Conservation (phyloP, 2,329 filamentous ascomycete genomes). For the Trichoderma aggressivum region DNA sequence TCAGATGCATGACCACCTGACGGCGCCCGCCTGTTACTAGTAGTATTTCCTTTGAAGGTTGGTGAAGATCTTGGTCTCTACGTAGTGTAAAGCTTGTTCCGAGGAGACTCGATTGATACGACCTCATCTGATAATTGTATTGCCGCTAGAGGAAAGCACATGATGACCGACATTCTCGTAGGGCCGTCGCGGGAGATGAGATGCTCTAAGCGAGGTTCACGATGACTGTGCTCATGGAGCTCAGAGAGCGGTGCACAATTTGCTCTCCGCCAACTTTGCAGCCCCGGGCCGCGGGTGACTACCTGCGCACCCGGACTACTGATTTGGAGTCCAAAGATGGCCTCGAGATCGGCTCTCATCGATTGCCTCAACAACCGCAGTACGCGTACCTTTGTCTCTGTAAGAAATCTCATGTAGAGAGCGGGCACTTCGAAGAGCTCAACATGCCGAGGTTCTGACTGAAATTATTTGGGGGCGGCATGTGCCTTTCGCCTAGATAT, state of each 20-base stretch:
- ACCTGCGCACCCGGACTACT: background rate
- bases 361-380: background rate
- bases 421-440: background rate
- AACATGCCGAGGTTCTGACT: background rate
- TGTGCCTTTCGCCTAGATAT: background rate
- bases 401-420: background rate
- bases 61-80: background rate
- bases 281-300: background rate
- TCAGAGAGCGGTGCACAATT: background rate
- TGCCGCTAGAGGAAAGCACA: background rate
- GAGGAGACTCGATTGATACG: background rate
- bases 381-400: background rate
- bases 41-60: background rate
- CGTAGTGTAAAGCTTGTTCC: conserved; percentile 5
- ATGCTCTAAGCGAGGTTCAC: background rate
- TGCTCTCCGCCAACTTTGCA: background rate
- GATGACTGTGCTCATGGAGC: background rate
- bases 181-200: background rate
- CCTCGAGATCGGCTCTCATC: background rate
- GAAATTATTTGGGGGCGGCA: background rate
- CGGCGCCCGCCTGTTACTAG: background rate
- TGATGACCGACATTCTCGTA: background rate
- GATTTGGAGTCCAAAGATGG: background rate
- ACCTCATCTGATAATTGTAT: background rate
- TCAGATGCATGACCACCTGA: background rate